Base-by-base conservation (phyloP, 768 basidiomycete species). In the Naganishia onofrii region DNA sequence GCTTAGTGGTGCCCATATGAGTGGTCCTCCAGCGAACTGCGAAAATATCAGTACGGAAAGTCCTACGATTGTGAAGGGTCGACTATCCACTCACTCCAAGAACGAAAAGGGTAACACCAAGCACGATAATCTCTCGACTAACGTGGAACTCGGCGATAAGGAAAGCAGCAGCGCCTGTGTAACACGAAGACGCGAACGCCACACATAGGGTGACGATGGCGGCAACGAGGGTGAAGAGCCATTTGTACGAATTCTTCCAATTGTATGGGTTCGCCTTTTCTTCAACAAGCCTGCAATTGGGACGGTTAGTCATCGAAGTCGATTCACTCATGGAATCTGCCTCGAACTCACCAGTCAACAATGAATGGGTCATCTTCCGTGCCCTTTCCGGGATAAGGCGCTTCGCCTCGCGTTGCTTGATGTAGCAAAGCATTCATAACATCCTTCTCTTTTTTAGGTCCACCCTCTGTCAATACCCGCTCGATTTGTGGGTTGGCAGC, bases 211-310 rank as follows among this genome's bases (percentile, higher is more conserved):
- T 80, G 21, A 76, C 71, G 55, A 74, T 68, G 32, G 74, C 69
- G 28, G 73, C 79, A 9, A 76, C 54, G 36, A 71, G 70, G 46
- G 77, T 78, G 26, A 72, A 60, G 28, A 70, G 44, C 79, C 79
- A 80, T 48, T 80, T 80, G 70, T 76, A 79, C 3, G 66, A 53
- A 1, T 63, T 53, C 1, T 68, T 46, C 76, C 76, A 79, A 36
- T 67, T 72, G 60, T 77, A 76, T 0, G 79, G 79, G 56, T 80
- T 77, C 57, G 79, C 79, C 6, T 73, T 73, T 71, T 80, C 79
- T 8, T 74, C 69, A 6, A 42, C 15, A 7, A 63, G 60, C 60
- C 60, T 63, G 28, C 19, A 2, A 13, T 29, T 26, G 54, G 15
- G 19, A 31, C 32, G 38, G 23, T 44, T 44, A 23, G 38, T n/a